Evolutionary conservation across 2,329 filamentous ascomycete genomes (phyloP).

Genomic region (Dryadomyces sulphureus): DNA sequence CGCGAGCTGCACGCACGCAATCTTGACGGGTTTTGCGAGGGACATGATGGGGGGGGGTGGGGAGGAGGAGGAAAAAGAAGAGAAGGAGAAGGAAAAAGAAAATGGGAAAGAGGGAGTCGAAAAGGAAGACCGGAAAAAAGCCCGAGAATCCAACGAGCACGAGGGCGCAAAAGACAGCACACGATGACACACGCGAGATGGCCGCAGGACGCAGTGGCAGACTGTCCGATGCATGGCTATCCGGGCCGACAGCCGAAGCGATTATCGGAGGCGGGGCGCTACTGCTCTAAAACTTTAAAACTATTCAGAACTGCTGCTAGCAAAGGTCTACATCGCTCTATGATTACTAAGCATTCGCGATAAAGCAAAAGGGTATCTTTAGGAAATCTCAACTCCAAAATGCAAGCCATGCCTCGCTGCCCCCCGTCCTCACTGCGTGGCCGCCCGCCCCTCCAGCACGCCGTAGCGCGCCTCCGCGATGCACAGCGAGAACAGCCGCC

Average conservation of each 20-base stretch:
- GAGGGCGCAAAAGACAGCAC: no score
- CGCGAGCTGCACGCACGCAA: slow-evolving; percentile 70
- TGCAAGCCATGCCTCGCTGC: no score
- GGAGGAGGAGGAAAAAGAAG: background rate
- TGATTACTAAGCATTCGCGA: background rate
- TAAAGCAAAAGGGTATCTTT: background rate
- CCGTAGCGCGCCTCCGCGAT: slow-evolving; percentile 31
- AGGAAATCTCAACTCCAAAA: background rate
- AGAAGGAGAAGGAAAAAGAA: background rate
- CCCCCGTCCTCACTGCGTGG: background rate
- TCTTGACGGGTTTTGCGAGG: slow-evolving; percentile 62
- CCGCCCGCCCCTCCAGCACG: background rate
- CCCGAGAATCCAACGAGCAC: background rate
- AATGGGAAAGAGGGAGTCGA: background rate
- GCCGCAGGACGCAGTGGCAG: no score
- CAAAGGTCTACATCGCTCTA: no score
- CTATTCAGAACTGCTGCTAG: no score
- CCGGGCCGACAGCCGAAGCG: no score
- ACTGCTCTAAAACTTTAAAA: no score
- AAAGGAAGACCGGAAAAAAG: background rate
- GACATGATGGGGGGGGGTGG: slow-evolving; percentile 4
- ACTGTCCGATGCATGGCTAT: no score
- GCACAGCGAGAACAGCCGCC: slow-evolving; percentile 37
- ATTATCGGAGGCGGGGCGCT: no score
- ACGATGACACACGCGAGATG: no score